Percentiles rank a stretch among this genome's conserved stretches.
phyloP scores from a whole-genome alignment of 1,284 basidiomycete species.

The Laetiporus sulphureus region DNA sequence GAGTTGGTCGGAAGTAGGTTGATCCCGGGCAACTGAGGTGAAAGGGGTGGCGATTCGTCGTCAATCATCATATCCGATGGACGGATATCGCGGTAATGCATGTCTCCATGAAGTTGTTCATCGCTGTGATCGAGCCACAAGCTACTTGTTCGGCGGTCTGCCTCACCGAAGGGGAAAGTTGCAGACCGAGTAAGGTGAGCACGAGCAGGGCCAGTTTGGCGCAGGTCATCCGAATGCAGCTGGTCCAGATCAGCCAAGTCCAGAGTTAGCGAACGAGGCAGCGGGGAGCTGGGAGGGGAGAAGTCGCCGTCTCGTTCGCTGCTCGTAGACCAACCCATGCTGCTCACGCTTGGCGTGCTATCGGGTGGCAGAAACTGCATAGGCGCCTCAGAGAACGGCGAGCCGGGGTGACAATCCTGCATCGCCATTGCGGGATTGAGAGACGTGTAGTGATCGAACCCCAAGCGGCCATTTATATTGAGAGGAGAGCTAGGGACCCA shows the following conservation, averaged over 20 bases:
- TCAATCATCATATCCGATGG: constrained; percentile 8
- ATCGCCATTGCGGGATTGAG: constrained; percentile 2
- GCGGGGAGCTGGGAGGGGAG: constrained; percentile 8
- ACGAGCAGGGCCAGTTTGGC: background rate
- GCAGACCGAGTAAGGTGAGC: background rate
- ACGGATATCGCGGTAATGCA: background rate
- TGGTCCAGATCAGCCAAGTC: constrained; percentile 6
- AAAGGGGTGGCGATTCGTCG: constrained; percentile 10
- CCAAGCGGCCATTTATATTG: constrained; percentile 10
- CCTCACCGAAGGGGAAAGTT: background rate
- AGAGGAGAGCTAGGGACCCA: constrained; percentile 16
- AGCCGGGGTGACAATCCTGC: constrained; percentile 1
- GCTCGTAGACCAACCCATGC: constrained; percentile 6
- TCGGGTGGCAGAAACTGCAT: background rate
- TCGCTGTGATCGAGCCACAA: background rate
- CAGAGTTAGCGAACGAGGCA: constrained; percentile 5
- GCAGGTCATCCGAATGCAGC: no score
- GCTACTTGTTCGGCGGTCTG: no score
- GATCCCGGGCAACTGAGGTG: constrained; percentile 7
- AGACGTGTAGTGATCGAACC: constrained; percentile 1
- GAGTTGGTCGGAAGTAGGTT: constrained; percentile 11
- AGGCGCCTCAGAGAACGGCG: background rate
- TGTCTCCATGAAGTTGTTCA: background rate
- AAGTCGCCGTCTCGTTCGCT: constrained; percentile 7
- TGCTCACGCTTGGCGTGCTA: constrained; percentile 7